Conservation (phyloP, 768 basidiomycete species). For the Fibroporia radiculosa region DNA sequence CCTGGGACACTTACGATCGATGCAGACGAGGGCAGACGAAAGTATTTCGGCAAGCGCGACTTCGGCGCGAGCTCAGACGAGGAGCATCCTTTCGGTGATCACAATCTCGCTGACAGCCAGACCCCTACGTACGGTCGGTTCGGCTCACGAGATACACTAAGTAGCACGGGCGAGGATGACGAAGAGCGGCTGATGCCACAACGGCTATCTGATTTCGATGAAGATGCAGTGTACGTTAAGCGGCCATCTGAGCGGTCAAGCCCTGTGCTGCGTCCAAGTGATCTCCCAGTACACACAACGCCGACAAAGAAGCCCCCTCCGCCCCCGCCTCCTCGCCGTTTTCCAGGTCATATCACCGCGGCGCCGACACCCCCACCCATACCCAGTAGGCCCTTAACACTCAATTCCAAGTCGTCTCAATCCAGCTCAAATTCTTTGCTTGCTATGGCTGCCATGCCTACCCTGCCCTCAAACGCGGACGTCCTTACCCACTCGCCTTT, state of each 20-base stretch:
- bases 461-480: slow-evolving; percentile 6
- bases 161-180: slow-evolving; percentile 21
- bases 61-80: slow-evolving; percentile 26
- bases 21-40: slow-evolving; percentile 3
- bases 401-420: slow-evolving; percentile 13
- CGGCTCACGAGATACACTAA: slow-evolving; percentile 36
- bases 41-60: slow-evolving; percentile 5
- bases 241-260: not conserved
- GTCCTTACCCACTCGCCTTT: slow-evolving; percentile 43
- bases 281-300: slow-evolving; percentile 5
- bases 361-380: slow-evolving; percentile 9
- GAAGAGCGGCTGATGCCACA: slow-evolving; percentile 11
- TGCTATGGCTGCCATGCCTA: slow-evolving; percentile 32
- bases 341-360: slow-evolving; percentile 9
- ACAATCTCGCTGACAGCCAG: slow-evolving; percentile 32
- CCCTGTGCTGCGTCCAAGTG: slow-evolving; percentile 7
- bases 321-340: slow-evolving; percentile 23
- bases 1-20: slow-evolving; percentile 14
- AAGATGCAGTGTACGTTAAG: slow-evolving; percentile 33
- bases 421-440: slow-evolving; percentile 28
- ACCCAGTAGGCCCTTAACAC: slow-evolving; percentile 13
- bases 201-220: slow-evolving; percentile 21
- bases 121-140: slow-evolving; percentile 40
- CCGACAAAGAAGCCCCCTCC: slow-evolving; percentile 20
- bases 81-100: slow-evolving; percentile 39